Base-by-base conservation (phyloP, 148 eudicot genomes). In the Arctostaphylos glauca region DNA sequence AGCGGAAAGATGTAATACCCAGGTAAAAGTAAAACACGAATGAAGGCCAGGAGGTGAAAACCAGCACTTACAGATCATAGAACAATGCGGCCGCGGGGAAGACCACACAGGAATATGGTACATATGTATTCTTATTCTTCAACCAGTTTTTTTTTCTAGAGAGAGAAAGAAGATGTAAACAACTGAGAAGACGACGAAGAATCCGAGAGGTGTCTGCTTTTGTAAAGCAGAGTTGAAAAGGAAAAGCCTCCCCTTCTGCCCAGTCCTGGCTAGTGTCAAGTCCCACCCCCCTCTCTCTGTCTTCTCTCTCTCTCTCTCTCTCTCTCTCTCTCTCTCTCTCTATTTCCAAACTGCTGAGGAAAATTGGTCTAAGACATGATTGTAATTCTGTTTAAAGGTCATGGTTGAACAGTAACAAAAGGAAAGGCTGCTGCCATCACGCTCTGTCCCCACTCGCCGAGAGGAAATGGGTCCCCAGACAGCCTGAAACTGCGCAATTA, bases 391-490 rank as follows among this genome's bases (percentile, higher is more conserved):
- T 82, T 60, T 82, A 79, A 74, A 74, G 60, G 72, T 62, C 15
- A 41, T 38, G 76, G 56, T 48, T 62, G 55, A 76, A 81, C 31
- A 43, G 56, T 53, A 41, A 47, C 47, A 56, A 73, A 47, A 15
- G 38, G 18, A 52, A 84, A 81, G 55, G 84, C 87, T 85, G 87
- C 84, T 15, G 16, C 13, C 18, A 52, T 72, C 87, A 82, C 87
- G 84, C 82, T 82, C 87, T 59, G 84, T 70, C 84, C 80, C 87
- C 84, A 85, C 84, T 70, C 80, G 70, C 82, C 79, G 38, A 10
- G 3, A 2, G 49, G 38, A 31, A 31, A 31, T 78, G 80, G 84
- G 73, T 21, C 83, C 84, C 13, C 43, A 4, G 48, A 58, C 82
- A 68, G 82, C 71, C 81, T 71, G 25, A 55, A 76, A 68, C 41